Evolutionary conservation across 176 grass and related monocot genomes (phyloP).

Genomic region (Tuctoria greenei): DNA sequence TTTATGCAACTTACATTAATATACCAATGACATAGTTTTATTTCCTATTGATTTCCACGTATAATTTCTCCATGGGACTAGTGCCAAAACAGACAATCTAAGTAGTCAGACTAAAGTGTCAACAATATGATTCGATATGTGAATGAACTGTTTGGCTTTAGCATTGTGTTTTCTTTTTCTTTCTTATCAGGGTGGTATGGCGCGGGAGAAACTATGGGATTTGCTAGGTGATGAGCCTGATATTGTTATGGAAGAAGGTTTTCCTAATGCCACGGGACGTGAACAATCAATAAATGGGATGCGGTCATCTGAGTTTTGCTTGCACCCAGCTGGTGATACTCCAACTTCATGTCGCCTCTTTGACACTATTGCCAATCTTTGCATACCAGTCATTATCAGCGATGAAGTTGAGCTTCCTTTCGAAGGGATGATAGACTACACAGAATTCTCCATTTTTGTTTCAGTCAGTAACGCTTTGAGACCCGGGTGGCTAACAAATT

Average conservation of each 20-base stretch:
- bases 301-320: constrained; percentile 68
- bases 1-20: background rate
- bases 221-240: constrained; percentile 67
- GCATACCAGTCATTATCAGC: constrained; percentile 82
- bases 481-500: constrained; percentile 52
- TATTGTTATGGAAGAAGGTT: constrained; percentile 86
- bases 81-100: background rate
- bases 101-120: background rate
- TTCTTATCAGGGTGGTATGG: constrained; percentile 70
- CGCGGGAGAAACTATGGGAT: constrained; percentile 89
- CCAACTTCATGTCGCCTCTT: constrained; percentile 85
- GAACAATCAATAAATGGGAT: constrained; percentile 89
- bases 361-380: constrained; percentile 75
- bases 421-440: constrained; percentile 82
- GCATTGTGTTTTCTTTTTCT: background rate
- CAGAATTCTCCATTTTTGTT: constrained; percentile 66
- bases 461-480: constrained; percentile 53
- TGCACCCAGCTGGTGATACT: constrained; percentile 87
- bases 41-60: background rate
- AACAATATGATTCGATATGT: background rate
- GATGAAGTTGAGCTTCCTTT: constrained; percentile 85
- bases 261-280: constrained; percentile 81
- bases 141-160: background rate
- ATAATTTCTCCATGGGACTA: background rate
- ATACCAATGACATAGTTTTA: background rate